These are phyloP conservation scores for sweet orange (Citrus sinensis) DNA, from an alignment of 345 rosid genomes.

Conservation along the genomic window DVS_A1.0 CM039166.1:16149001-16149500, in stretches of 20 bases:
- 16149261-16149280: slow-evolving; percentile 19
- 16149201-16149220: slow-evolving; percentile 5
- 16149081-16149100: background rate
- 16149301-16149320: background rate
- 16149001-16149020: too few species aligned
- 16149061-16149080: background rate
- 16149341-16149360: slow-evolving; percentile 2
- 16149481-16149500: background rate
- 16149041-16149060: background rate
- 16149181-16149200: background rate
- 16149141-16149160: background rate
- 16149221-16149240: background rate
- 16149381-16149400: background rate
- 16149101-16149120: background rate
- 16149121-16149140: background rate
- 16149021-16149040: background rate
- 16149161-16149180: background rate
- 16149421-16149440: background rate
- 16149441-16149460: background rate
- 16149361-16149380: background rate
- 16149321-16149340: slow-evolving; percentile 13
- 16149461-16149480: background rate
- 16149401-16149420: background rate
- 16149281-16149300: slow-evolving; percentile 13
- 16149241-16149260: slow-evolving; percentile 14